Evolutionary conservation across 1,284 basidiomycete genomes (phyloP), one percentile per base, ranked within the genome.

Genomic region (Chiua sp.): DNA sequence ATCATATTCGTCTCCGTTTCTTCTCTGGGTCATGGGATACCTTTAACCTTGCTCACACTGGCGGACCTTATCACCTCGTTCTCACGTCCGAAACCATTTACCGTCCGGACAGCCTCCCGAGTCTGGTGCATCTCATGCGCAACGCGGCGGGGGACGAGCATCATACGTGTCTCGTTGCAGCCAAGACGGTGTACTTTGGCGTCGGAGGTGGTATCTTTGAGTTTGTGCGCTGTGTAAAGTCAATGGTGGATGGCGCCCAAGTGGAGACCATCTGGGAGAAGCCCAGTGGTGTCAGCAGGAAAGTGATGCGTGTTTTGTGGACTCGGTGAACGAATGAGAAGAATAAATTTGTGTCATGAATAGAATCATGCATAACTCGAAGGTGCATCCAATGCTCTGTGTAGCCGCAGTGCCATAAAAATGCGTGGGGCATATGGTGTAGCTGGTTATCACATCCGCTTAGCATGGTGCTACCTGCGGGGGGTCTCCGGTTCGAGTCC

Each of bases 71-170:
- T 73, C 85, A 94, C 67, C 63, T 97, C 51, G 78, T 97, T 2
- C 77, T 98, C 51, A 95, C 94, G 0, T 93, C 93, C 23, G 97
- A 99, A 78, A 98, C 97, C 26, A 94, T 98, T 33, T 98, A 99
- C 72, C 81, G 88, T 13, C 78, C 83, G 30, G 83, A 87, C 1
- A 91, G 86, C 60, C 80, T 98, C 0, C 79, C 79, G 0, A 78
- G 87, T n/a, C 79, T 98, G 26, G 78, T 95, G 16, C 70, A 78
- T 32, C 78, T 88, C n/a, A 66, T 90, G 69, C 63, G 56, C 20
- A 60, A 62, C 6, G 66, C 65, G 7, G 42, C 42, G 6, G 30
- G 42, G 22, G 16, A 60, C 22, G 37, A 47, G 15, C 51, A 61
- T n/a, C 54, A 59, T 63, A 48, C 83, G 12, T 92, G 89, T 68